These are phyloP conservation scores for Pleomassaria siparia DNA, from an alignment of 2,329 filamentous ascomycete genomes.

Conservation along the genomic window DNA sequence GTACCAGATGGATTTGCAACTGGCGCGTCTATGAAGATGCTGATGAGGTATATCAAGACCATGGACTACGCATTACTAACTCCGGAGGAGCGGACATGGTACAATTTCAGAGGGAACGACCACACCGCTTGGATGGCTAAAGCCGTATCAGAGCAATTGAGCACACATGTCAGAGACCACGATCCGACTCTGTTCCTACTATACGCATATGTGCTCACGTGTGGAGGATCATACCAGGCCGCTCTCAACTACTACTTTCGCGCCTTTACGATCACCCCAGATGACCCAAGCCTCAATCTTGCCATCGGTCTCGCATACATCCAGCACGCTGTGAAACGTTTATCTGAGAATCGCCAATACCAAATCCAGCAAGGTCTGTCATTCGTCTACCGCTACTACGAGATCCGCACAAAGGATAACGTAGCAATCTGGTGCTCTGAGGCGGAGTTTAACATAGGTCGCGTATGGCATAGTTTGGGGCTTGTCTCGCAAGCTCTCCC, in stretches of 20 bases:
- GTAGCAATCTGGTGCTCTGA: conserved; percentile 63
- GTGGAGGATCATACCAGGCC: conserved; percentile 78
- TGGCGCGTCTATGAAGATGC: conserved; percentile 83
- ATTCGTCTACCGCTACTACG: conserved; percentile 76
- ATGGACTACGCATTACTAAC: conserved; percentile 72
- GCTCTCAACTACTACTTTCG: conserved; percentile 85
- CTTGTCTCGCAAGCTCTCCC: conserved; percentile 71
- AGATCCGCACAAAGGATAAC: conserved; percentile 53
- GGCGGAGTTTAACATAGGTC: conserved; percentile 77
- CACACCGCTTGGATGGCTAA: conserved; percentile 43
- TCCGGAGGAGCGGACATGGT: conserved; percentile 50
- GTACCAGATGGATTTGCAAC: conserved; percentile 75
- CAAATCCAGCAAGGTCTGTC: conserved; percentile 81
- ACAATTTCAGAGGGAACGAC: conserved; percentile 42
- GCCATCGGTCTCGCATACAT: conserved; percentile 76
- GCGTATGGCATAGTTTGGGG: conserved; percentile 75
- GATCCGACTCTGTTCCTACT: conserved; percentile 83
- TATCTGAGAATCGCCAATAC: conserved; percentile 87
- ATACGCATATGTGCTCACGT: conserved; percentile 87
- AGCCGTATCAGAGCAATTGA: conserved; percentile 41
- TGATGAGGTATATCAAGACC: conserved; percentile 86
- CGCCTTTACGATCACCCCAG: conserved; percentile 66
- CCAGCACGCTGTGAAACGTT: conserved; percentile 84
- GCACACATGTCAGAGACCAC: conserved; percentile 43
- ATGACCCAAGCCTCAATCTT: conserved; percentile 77